Conservation (phyloP, 2,329 filamentous ascomycete genomes). For the Aspergillus sp. region DNA sequence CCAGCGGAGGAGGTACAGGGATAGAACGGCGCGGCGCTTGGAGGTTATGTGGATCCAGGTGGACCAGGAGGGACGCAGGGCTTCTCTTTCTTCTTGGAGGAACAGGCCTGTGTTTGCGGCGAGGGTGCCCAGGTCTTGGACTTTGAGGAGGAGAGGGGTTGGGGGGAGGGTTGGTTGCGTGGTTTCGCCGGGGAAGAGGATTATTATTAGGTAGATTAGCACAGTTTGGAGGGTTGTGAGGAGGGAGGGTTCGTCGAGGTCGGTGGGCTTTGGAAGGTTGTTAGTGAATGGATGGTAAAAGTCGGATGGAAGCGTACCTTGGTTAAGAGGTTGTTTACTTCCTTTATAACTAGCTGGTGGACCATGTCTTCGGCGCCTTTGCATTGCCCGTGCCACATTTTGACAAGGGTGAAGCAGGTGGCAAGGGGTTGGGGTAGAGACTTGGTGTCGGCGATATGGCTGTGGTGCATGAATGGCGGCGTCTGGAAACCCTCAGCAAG, state of each 20-base stretch:
- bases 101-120: background rate
- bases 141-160: background rate
- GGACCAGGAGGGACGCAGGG: background rate
- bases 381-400: conserved; percentile 5
- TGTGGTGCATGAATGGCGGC: conserved; percentile 1
- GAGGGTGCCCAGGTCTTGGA: conserved; percentile 1
- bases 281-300: too few relatives aligned
- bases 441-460: background rate
- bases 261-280: background rate
- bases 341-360: background rate
- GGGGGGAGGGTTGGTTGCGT: background rate
- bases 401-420: conserved; percentile 1
- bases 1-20: conserved; percentile 4
- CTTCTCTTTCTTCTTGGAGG: conserved; percentile 2
- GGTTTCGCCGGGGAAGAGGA: background rate
- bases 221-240: conserved; percentile 1
- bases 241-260: background rate
- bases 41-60: conserved; percentile 8
- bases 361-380: conserved; percentile 3
- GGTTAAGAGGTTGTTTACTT: background rate
- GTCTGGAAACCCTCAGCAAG: conserved; percentile 1
- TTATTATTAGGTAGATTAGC: background rate
- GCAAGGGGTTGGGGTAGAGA: background rate
- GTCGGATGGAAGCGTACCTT: background rate
- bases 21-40: conserved; percentile 3